A percentile compares a stretch with the other conserved stretches of the same genome.
Evolutionary conservation across 768 basidiomycete species (phyloP).

Genomic region (Trametes sanguinea): DNA sequence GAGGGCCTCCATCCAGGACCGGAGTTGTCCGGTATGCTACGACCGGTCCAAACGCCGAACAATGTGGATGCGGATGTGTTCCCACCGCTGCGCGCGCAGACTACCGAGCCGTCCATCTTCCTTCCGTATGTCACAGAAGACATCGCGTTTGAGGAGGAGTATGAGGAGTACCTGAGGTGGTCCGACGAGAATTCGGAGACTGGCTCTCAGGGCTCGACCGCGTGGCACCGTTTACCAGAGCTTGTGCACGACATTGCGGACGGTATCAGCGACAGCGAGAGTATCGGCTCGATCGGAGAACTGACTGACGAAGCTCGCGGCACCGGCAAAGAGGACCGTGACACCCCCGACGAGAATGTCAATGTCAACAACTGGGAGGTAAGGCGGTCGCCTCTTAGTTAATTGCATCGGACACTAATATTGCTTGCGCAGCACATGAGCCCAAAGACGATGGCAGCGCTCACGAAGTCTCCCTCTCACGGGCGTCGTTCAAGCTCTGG

Average conservation of each 20-base stretch:
- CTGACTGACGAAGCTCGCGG: slow-evolving; percentile 78
- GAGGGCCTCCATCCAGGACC: slow-evolving; percentile 77
- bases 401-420: background rate
- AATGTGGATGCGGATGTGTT: slow-evolving; percentile 88
- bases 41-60: slow-evolving; percentile 75
- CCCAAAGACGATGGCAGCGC: slow-evolving; percentile 89
- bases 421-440: slow-evolving; percentile 80
- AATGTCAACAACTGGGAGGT: slow-evolving; percentile 98
- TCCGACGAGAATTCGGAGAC: slow-evolving; percentile 53
- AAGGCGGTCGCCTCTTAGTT: slow-evolving; percentile 29
- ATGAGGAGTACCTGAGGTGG: slow-evolving; percentile 90
- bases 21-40: slow-evolving; percentile 72
- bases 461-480: slow-evolving; percentile 89
- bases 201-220: slow-evolving; percentile 47
- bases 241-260: slow-evolving; percentile 82
- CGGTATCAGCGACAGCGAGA: slow-evolving; percentile 92
- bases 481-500: slow-evolving; percentile 81
- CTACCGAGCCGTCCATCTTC: slow-evolving; percentile 80
- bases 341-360: slow-evolving; percentile 72
- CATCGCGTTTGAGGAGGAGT: slow-evolving; percentile 94
- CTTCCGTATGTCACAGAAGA: slow-evolving; percentile 92
- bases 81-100: slow-evolving; percentile 88
- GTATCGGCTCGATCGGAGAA: slow-evolving; percentile 87
- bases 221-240: slow-evolving; percentile 84
- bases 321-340: slow-evolving; percentile 60